phyloP scores from a whole-genome alignment of 2,329 filamentous ascomycete species.

The Neodidymelliopsis sp. region DNA sequence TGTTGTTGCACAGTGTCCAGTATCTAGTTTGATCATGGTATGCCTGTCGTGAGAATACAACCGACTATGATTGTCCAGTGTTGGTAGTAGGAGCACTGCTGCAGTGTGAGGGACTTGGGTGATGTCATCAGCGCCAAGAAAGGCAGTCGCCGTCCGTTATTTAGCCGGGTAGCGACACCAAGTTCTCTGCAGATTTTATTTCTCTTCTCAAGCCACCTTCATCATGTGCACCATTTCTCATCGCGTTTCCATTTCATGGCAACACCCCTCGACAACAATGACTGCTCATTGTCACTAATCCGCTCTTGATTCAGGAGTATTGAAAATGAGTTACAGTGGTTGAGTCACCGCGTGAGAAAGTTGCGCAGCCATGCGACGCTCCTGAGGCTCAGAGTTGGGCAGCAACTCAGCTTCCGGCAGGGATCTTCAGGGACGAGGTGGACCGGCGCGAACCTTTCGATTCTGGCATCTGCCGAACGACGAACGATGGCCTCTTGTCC shows the following conservation, averaged over 20 bases:
- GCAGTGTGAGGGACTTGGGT: not conserved
- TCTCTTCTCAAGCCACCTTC: conserved; percentile 8
- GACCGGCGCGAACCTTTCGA: conserved; percentile 25
- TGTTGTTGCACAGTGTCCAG: not conserved
- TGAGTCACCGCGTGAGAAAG: not conserved
- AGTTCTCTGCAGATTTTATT: conserved; percentile 6
- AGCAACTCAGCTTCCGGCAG: conserved; percentile 22
- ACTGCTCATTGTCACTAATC: not conserved
- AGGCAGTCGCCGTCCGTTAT: not conserved
- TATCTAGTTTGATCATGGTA: not conserved
- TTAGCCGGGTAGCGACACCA: conserved; percentile 14
- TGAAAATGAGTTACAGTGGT: not conserved
- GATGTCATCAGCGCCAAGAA: conserved; percentile 24
- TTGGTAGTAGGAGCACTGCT: no score
- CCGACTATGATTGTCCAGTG: no score
- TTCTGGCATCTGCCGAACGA: conserved; percentile 7
- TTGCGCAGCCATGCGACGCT: conserved; percentile 9
- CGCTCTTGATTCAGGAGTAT: not conserved
- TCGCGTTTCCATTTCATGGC: not conserved
- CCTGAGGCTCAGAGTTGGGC: conserved; percentile 31
- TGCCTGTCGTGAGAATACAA: not conserved
- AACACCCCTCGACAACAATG: not conserved
- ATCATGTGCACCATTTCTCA: conserved; percentile 13
- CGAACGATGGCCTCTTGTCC: conserved; percentile 7
- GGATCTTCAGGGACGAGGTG: conserved; percentile 22